A percentile compares a stretch with the other conserved stretches of the same genome.
Evolutionary conservation across 2,329 filamentous ascomycete species (phyloP).

Genomic region (Colletotrichum sp.): DNA sequence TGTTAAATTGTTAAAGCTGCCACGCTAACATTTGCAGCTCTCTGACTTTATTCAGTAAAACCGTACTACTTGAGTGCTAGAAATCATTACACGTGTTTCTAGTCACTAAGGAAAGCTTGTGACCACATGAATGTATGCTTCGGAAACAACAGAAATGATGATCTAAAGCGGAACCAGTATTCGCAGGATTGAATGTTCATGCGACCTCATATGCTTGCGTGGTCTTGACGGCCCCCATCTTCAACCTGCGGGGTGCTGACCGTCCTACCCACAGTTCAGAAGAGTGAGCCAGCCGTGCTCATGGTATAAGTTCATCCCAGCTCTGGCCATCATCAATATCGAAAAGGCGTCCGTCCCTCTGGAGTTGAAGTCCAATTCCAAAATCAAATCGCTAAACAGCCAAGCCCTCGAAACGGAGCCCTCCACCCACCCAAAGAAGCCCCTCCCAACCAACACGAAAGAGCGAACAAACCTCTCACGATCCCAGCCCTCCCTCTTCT

Average conservation of each 20-base stretch:
- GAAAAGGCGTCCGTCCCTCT: not conserved
- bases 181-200: too few relatives aligned
- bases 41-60: too few relatives aligned
- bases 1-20: too few relatives aligned
- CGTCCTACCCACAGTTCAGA: accelerated
- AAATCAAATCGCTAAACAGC: not conserved
- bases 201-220: too few relatives aligned
- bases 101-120: too few relatives aligned
- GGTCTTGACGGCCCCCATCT: not conserved
- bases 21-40: too few relatives aligned
- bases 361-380: not conserved
- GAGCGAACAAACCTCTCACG: not conserved
- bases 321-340: not conserved
- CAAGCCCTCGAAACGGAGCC: not conserved
- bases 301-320: not conserved
- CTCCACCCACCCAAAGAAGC: not conserved
- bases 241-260: not conserved
- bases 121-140: not conserved
- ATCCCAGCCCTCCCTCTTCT: not conserved
- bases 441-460: not conserved
- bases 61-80: too few relatives aligned
- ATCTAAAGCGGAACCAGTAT: accelerated
- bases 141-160: not conserved
- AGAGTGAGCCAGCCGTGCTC: not conserved
- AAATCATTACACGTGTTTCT: too few relatives aligned